Percentiles rank a stretch among this genome's conserved stretches.
Conservation (phyloP, 2,329 filamentous ascomycete species). For the Trichoderma harzianum region DNA sequence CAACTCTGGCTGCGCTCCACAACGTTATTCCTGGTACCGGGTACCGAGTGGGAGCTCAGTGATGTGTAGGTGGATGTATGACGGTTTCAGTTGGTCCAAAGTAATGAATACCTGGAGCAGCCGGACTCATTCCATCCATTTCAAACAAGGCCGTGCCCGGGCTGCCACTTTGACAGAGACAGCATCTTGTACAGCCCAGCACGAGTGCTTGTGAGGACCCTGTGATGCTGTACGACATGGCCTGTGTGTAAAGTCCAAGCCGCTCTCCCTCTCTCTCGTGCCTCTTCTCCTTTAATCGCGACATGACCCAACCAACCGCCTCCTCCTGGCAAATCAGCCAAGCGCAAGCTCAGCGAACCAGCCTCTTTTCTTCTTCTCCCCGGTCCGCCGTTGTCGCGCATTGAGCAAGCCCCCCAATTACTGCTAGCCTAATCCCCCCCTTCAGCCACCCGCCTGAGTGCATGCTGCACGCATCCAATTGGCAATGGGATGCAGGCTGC, state of each 20-base stretch:
- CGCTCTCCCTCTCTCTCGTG: background rate
- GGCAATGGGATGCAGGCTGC: background rate
- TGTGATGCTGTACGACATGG: background rate
- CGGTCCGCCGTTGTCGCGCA: slow-evolving; percentile 17
- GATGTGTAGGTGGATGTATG: background rate
- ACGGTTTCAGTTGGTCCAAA: background rate
- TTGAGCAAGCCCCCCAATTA: slow-evolving; percentile 16
- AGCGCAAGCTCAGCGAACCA: slow-evolving; percentile 10
- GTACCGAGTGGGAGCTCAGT: background rate
- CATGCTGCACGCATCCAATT: slow-evolving; percentile 1
- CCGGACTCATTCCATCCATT: background rate
- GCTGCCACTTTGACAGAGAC: background rate
- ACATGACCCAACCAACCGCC: background rate
- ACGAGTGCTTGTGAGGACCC: background rate
- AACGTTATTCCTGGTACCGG: background rate
- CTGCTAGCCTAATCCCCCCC: slow-evolving; percentile 4
- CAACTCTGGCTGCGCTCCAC: background rate
- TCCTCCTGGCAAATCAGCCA: background rate
- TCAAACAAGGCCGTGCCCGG: background rate
- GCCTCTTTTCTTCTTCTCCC: background rate
- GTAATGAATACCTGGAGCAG: background rate
- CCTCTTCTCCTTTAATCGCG: background rate
- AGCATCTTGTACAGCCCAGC: background rate
- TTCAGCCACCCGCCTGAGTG: slow-evolving; percentile 11
- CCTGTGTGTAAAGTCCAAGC: background rate